These are phyloP conservation scores for Aleurites moluccanus DNA, from an alignment of 441 rosid genomes.

Conservation along the genomic window DNA sequence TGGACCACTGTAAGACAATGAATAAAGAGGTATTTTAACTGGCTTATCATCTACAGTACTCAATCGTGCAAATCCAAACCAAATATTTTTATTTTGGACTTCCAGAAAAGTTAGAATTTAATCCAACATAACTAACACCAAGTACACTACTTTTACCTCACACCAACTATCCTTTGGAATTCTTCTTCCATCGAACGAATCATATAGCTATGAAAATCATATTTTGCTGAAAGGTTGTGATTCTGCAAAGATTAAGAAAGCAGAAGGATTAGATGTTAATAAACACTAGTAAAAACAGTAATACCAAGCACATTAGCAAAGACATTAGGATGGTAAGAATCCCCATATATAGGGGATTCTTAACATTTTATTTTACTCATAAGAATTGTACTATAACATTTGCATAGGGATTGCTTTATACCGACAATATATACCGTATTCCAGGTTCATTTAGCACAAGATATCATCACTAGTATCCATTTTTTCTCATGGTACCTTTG, in stretches of 20 bases:
- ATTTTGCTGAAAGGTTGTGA: slow-evolving; percentile 66
- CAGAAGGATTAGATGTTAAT: slow-evolving; percentile 14
- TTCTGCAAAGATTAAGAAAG: slow-evolving; percentile 50
- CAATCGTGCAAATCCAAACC: slow-evolving; percentile 12
- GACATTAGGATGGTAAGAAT: neutral
- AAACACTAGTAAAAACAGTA: neutral
- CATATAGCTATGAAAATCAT: slow-evolving; percentile 94
- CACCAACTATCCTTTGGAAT: slow-evolving; percentile 84
- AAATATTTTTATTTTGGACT: neutral
- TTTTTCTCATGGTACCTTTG: neutral
- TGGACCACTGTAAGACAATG: slow-evolving; percentile 62
- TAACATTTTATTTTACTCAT: neutral
- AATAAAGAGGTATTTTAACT: slow-evolving; percentile 23
- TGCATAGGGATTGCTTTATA: neutral
- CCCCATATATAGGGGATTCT: neutral
- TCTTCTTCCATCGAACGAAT: slow-evolving; percentile 97
- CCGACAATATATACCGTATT: neutral
- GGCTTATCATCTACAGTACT: slow-evolving; percentile 13
- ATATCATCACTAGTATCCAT: neutral
- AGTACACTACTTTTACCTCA: slow-evolving; percentile 44
- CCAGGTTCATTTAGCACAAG: neutral
- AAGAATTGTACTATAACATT: neutral
- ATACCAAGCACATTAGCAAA: neutral
- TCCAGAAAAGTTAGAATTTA: neutral
- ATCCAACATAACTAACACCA: slow-evolving; percentile 3